Conservation (phyloP, 2,329 filamentous ascomycete species). For the Bimuria novae-zelandiae region DNA sequence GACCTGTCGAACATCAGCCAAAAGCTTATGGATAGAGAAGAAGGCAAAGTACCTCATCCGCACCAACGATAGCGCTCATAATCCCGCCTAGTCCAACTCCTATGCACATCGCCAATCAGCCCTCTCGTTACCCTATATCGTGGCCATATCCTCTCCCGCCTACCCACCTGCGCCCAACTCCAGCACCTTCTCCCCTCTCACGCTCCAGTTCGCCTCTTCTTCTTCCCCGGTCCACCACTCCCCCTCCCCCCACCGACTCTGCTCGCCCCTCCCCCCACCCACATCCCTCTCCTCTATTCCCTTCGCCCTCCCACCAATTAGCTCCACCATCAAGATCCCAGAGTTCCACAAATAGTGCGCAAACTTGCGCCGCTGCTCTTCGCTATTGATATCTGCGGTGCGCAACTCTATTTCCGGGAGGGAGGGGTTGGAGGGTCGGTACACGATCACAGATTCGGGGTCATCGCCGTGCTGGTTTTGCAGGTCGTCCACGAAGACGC, state of each 20-base stretch:
- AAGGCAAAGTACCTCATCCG: constrained; percentile 47
- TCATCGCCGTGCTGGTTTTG: constrained; percentile 68
- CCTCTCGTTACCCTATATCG: not conserved
- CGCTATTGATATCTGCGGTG: constrained; percentile 53
- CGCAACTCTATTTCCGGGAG: constrained; percentile 45
- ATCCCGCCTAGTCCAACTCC: constrained; percentile 55
- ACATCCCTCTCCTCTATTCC: constrained; percentile 22
- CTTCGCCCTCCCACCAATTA: constrained; percentile 41
- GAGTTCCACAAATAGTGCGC: constrained; percentile 78
- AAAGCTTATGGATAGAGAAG: not conserved
- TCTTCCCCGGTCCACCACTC: constrained; percentile 40
- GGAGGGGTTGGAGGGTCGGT: constrained; percentile 50
- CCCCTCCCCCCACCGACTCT: constrained; percentile 24
- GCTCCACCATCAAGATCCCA: constrained; percentile 52
- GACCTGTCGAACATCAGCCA: constrained; percentile 47
- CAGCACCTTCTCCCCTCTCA: constrained; percentile 59
- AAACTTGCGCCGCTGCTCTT: constrained; percentile 64
- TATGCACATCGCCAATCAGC: constrained; percentile 37
- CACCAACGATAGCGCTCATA: constrained; percentile 51
- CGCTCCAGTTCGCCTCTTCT: constrained; percentile 48
- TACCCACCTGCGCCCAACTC: constrained; percentile 71
- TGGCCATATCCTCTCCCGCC: constrained; percentile 15
- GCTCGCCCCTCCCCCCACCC: constrained; percentile 25
- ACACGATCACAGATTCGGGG: constrained; percentile 61
- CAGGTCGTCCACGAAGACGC: constrained; percentile 71